These are phyloP conservation scores for Aspergillus ustus DNA, from an alignment of 2,329 filamentous ascomycete genomes.

Conservation along the genomic window DNA sequence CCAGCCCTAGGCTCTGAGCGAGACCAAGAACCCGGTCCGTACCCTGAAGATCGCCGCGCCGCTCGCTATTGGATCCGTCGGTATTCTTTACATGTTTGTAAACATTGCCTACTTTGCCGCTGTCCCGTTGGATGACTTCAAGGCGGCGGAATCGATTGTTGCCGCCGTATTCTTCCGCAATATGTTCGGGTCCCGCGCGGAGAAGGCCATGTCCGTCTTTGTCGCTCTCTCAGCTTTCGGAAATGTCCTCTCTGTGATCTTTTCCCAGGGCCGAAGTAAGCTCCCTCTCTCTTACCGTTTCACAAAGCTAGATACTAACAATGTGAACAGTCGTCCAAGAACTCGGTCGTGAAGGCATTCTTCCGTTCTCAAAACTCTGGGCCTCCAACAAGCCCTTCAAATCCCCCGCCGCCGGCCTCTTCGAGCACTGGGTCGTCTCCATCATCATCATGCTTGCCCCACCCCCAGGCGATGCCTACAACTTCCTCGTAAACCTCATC, in stretches of 20 bases:
- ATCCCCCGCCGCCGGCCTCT: constrained; percentile 61
- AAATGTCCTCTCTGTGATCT: constrained; percentile 63
- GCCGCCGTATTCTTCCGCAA: constrained; percentile 64
- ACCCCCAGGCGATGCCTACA: constrained; percentile 70
- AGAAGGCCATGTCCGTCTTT: constrained; percentile 63
- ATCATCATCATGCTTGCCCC: constrained; percentile 69
- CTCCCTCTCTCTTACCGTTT: neutral
- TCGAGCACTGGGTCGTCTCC: constrained; percentile 70
- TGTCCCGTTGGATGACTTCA: constrained; percentile 61
- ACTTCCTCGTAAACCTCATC: constrained; percentile 57
- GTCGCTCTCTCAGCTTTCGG: constrained; percentile 66
- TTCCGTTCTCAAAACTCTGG: constrained; percentile 70
- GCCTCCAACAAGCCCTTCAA: constrained; percentile 71
- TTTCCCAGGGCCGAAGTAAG: constrained; percentile 51
- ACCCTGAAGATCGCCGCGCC: constrained; percentile 64
- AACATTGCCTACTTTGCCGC: constrained; percentile 65
- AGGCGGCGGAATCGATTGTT: constrained; percentile 57
- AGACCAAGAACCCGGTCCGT: constrained; percentile 61
- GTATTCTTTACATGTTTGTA: constrained; percentile 60
- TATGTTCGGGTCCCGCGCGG: constrained; percentile 61
- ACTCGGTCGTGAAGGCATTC: constrained; percentile 70
- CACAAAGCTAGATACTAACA: constrained; percentile 9
- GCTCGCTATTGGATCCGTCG: constrained; percentile 58
- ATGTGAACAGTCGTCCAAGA: constrained; percentile 52
- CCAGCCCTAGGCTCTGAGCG: constrained; percentile 49